Base-by-base conservation (phyloP, 768 basidiomycete genomes). In the Hypholoma fasciculare region DNA sequence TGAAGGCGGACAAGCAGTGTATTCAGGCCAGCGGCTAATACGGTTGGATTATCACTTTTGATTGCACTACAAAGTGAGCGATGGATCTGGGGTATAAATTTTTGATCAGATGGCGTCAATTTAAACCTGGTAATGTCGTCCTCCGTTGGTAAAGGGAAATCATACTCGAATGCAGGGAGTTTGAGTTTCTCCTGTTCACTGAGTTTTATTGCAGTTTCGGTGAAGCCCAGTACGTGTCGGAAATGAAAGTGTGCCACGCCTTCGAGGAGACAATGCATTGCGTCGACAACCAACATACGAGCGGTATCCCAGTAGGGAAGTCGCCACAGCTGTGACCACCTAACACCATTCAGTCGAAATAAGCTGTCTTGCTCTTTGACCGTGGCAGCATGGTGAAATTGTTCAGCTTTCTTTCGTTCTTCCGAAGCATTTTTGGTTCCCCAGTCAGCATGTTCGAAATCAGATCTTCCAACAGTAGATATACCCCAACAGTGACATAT, bases 291-390 rank as follows among this genome's bases (percentile, higher is more conserved):
- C 0, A 65, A 19, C 36, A 64, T 69, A 1, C n/a, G 17, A 1
- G 63, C 61, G 1, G 71, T 68, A 36, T 75, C 58, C 74, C 73
- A 76, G 58, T 77, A 76, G 0, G 70, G 66, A 6, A 78, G 64
- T 1, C 57, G 42, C 26, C 70, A 62, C 0, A 76, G 50, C 9
- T 66, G 61, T 0, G 71, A 65, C 65, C 65, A 78, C 0, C 69
- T 47, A 0, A 73, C 46, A 0, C 73, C 69, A 43, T 66, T 58
- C 16, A 37, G 47, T 16, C 66, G 48, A 46, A 59, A 65, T 7
- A 69, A 37, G 13, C 40, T 48, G 13, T 37, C 23, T 20, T 27
- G 30, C 4, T 47, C 54, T 7, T 37, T 30, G 47, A 23, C 19
- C 1, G 54, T 49, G 17, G 54, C 20, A 6, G 70, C 65, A 48